Percentiles rank a stretch among this genome's conserved stretches.
phyloP scores from a whole-genome alignment of 768 basidiomycete genomes.

The Psilocybe tampanensis region DNA sequence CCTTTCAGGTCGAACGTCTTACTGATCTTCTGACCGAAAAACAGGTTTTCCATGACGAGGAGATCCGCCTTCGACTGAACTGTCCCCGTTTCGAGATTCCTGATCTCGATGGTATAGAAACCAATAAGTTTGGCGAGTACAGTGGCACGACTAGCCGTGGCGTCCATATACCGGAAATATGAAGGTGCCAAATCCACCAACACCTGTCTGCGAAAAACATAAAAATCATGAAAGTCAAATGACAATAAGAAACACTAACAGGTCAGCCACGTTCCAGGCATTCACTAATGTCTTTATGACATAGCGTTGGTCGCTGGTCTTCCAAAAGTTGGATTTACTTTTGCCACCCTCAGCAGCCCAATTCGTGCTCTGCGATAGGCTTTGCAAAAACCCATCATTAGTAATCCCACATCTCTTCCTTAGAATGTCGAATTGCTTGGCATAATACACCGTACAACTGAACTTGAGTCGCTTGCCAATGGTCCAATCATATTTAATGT shows the following conservation, averaged over 20 bases:
- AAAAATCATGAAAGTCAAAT: not conserved
- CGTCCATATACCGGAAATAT: conserved; percentile 79
- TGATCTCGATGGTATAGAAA: conserved; percentile 78
- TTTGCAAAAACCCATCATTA: conserved; percentile 59
- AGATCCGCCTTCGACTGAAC: conserved; percentile 73
- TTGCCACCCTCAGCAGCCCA: conserved; percentile 85
- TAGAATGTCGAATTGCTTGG: conserved; percentile 75
- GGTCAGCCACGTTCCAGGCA: conserved; percentile 85
- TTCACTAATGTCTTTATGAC: conserved; percentile 86
- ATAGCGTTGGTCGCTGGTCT: conserved; percentile 74
- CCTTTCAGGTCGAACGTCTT: conserved; percentile 86
- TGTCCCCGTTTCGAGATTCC: conserved; percentile 68
- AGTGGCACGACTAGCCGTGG: conserved; percentile 65
- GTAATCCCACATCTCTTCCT: conserved; percentile 63
- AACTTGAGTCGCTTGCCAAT: conserved; percentile 75
- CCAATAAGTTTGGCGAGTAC: conserved; percentile 80
- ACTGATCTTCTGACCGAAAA: conserved; percentile 65
- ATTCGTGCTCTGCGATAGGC: conserved; percentile 57
- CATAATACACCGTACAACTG: conserved; percentile 83
- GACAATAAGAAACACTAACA: conserved; percentile 48
- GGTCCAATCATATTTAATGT: conserved; percentile 84
- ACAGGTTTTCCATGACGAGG: conserved; percentile 85
- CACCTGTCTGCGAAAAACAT: conserved; percentile 58
- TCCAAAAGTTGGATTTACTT: conserved; percentile 82
- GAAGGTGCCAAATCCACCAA: conserved; percentile 76